Evolutionary conservation across 2,329 filamentous ascomycete genomes (phyloP).

Genomic region (Dothideomycetes sp.): DNA sequence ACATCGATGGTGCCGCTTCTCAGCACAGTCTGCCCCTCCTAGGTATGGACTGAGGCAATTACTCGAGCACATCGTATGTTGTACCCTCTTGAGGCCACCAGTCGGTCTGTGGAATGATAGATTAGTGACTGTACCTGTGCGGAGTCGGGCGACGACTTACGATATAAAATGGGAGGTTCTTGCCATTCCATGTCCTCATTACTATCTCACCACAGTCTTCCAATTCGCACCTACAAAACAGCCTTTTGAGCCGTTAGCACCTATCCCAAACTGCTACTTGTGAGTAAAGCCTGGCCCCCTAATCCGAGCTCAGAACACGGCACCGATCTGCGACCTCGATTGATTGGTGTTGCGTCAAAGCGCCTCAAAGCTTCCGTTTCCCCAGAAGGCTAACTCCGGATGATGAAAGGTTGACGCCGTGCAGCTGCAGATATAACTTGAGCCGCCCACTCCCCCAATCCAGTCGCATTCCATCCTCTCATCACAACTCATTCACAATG

Average conservation of each 20-base stretch:
- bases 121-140: not conserved
- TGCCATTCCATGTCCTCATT: not conserved
- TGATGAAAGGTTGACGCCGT: not conserved
- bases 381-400: not conserved
- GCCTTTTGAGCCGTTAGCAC: too few species aligned
- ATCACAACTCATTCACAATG: conserved; percentile 28
- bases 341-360: not conserved
- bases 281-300: not conserved
- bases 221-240: too few species aligned
- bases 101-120: too few species aligned
- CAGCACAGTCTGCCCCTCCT: too few species aligned
- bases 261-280: too few species aligned
- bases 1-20: not conserved
- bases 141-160: too few species aligned
- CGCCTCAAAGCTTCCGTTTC: not conserved
- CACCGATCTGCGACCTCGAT: not conserved
- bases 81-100: too few species aligned
- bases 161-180: not conserved
- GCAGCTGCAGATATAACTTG: not conserved
- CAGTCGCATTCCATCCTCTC: not conserved
- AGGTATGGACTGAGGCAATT: too few species aligned
- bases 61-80: too few species aligned
- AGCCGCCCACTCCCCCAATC: not conserved
- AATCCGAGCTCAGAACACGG: not conserved
- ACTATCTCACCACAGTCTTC: not conserved